These are phyloP conservation scores for Lodderomyces pseudojiufengensis DNA, from an alignment of 1,139 yeast genomes.

Conservation along the genomic window DNA sequence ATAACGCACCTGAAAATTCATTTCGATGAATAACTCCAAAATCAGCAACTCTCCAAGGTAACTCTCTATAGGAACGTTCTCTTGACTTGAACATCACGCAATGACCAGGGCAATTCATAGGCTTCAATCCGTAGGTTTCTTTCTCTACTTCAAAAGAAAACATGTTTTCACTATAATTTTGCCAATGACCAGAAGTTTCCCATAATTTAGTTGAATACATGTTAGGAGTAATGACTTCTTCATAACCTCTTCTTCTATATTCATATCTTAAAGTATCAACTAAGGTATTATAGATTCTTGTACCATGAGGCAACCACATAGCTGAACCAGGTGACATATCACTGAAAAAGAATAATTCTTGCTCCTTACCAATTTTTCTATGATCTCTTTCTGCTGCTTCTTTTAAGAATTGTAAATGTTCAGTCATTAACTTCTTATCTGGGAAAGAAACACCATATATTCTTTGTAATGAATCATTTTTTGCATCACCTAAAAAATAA, in stretches of 20 bases:
- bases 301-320: conserved; percentile 98
- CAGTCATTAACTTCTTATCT: conserved; percentile 94
- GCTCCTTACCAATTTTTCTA: conserved; percentile 93
- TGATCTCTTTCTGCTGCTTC: conserved; percentile 98
- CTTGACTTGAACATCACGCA: conserved; percentile 83
- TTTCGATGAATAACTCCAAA: conserved; percentile 95
- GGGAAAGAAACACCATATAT: conserved; percentile 99
- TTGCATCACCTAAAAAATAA: conserved; percentile 90
- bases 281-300: conserved; percentile 88
- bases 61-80: conserved; percentile 88
- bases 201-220: conserved; percentile 94
- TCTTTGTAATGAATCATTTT: conserved; percentile 94
- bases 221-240: conserved; percentile 97
- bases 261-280: conserved; percentile 74
- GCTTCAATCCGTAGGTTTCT: conserved; percentile 84
- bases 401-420: conserved; percentile 88
- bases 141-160: conserved; percentile 93
- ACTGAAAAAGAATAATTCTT: conserved; percentile 90
- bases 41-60: conserved; percentile 96
- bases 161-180: conserved; percentile 94
- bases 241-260: conserved; percentile 88
- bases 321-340: conserved; percentile 98
- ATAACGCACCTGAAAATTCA: conserved; percentile 83
- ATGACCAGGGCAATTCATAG: conserved; percentile 99
- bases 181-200: conserved; percentile 99